A percentile compares a stretch with the other conserved stretches of the same genome.
phyloP scores from a whole-genome alignment of 345 rosid genomes.

The Ceriops zippeliana region DNA sequence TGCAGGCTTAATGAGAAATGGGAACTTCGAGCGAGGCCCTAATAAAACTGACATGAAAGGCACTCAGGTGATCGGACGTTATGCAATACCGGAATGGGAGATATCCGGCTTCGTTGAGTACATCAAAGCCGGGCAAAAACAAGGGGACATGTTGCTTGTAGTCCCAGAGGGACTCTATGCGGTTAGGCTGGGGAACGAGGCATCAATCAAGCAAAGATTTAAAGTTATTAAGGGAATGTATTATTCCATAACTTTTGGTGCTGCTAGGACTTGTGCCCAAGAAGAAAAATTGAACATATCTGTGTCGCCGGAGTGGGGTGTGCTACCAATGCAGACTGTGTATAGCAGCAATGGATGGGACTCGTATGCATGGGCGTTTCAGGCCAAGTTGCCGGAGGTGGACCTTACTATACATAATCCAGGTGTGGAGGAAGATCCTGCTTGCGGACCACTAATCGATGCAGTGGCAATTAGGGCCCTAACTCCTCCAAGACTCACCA shows the following conservation, averaged over 20 bases:
- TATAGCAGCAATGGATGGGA: conserved; percentile 41
- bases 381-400: conserved; percentile 9
- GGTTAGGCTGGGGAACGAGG: conserved; percentile 30
- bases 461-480: conserved; percentile 24
- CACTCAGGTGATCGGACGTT: conserved; percentile 11
- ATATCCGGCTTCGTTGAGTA: conserved; percentile 31
- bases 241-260: conserved; percentile 31
- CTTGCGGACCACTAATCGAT: conserved; percentile 39
- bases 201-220: conserved; percentile 24
- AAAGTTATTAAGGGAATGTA: conserved; percentile 24
- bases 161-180: conserved; percentile 33
- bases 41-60: conserved; percentile 26
- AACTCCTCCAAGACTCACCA: conserved; percentile 29
- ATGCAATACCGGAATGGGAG: conserved; percentile 26
- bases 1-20: conserved; percentile 24
- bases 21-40: conserved; percentile 31
- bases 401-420: conserved; percentile 36
- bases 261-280: conserved; percentile 36
- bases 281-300: conserved; percentile 26
- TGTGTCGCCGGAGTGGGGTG: conserved; percentile 30
- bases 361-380: conserved; percentile 35
- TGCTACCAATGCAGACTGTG: conserved; percentile 36
- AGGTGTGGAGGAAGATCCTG: conserved; percentile 41
- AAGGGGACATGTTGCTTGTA: conserved; percentile 34
- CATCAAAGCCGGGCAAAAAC: conserved; percentile 32